phyloP scores from a whole-genome alignment of 2,329 filamentous ascomycete species.

The Alternaria novae-zelandiae region DNA sequence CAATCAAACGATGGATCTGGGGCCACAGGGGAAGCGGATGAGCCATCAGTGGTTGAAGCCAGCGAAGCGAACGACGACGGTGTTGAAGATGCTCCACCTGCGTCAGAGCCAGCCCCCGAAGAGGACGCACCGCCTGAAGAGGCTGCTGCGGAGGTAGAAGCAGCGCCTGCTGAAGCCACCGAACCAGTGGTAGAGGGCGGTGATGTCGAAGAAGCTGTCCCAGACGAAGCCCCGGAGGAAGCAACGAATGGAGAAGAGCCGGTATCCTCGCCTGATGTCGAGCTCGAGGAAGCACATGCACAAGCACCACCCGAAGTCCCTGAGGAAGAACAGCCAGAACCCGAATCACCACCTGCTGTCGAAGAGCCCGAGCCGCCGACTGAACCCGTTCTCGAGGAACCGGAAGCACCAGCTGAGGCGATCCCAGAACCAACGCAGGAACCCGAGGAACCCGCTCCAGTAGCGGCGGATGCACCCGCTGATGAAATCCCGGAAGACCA shows the following conservation, averaged over 20 bases:
- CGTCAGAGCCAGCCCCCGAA: background rate
- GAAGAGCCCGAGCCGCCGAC: background rate
- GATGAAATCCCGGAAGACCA: background rate
- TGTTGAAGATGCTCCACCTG: background rate
- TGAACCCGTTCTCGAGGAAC: background rate
- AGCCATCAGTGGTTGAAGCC: background rate
- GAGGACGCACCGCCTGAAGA: slow-evolving; percentile 5
- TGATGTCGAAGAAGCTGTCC: background rate
- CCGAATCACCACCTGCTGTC: background rate
- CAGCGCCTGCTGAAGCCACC: background rate
- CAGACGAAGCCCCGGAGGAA: background rate
- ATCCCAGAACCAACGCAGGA: background rate
- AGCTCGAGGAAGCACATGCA: background rate
- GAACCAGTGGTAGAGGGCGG: background rate
- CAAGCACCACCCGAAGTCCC: background rate
- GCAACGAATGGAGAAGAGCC: background rate
- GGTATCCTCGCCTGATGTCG: background rate
- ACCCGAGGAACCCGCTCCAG: background rate
- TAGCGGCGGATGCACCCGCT: background rate
- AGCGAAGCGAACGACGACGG: background rate
- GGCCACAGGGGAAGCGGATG: background rate
- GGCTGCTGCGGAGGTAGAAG: background rate
- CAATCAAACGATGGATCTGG: background rate
- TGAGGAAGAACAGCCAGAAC: background rate
- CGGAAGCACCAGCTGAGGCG: background rate